Evolutionary conservation across 306 rosid genomes (phyloP).

Genomic region (Benincasa hispida): DNA sequence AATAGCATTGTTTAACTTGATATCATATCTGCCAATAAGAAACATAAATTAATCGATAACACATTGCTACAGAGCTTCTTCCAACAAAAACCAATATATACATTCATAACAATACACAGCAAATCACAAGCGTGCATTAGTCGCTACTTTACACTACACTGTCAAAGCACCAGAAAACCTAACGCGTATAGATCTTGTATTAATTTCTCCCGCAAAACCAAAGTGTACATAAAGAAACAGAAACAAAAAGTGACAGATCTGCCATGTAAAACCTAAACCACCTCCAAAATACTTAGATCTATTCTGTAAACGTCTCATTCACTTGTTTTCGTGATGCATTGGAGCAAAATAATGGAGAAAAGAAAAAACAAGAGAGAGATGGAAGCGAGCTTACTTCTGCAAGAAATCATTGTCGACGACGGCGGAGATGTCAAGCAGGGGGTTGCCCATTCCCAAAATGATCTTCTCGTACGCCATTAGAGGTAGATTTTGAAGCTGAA

Average conservation of each 20-base stretch:
- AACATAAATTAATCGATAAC: not conserved
- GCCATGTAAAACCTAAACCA: not conserved
- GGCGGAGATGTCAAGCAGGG: slow-evolving; percentile 80
- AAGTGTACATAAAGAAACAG: not conserved
- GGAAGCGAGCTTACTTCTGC: slow-evolving; percentile 28
- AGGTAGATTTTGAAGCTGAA: not conserved
- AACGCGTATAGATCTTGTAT: slow-evolving; percentile 5
- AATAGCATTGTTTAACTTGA: slow-evolving; percentile 69
- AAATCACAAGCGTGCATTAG: not conserved
- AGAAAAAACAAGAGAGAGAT: not conserved
- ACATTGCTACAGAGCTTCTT: not conserved
- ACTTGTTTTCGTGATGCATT: not conserved
- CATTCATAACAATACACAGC: not conserved
- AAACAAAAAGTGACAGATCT: not conserved
- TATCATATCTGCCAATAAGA: slow-evolving; percentile 40
- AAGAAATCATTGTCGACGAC: slow-evolving; percentile 57
- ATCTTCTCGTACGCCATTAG: slow-evolving; percentile 55
- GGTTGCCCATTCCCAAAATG: slow-evolving; percentile 89
- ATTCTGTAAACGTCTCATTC: not conserved
- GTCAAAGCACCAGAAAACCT: not conserved
- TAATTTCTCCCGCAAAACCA: slow-evolving; percentile 2
- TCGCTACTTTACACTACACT: not conserved
- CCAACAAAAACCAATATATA: not conserved
- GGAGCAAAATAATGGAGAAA: not conserved
- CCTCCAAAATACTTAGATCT: not conserved